phyloP scores from a whole-genome alignment of 495 filamentous ascomycete genomes.

The Penicillium verhagenii region DNA sequence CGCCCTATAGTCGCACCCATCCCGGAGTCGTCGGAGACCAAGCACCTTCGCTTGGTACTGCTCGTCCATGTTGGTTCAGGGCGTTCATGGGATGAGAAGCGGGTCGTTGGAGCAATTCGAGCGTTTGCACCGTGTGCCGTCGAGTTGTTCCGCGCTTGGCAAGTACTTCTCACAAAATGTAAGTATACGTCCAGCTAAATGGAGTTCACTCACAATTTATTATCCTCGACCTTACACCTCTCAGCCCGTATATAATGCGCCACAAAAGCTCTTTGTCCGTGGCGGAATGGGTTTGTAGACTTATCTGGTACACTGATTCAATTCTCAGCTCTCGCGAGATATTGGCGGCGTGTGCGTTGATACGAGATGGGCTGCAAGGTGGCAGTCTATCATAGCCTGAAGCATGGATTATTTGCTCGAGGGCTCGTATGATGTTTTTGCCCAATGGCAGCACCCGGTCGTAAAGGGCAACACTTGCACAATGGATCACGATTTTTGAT shows the following conservation, averaged over 20 bases:
- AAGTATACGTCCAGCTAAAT: neutral
- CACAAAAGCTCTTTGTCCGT: neutral
- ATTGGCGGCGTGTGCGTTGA: neutral
- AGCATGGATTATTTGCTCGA: neutral
- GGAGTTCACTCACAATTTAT: neutral
- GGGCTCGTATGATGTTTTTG: neutral
- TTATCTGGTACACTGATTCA: neutral
- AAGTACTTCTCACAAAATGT: neutral
- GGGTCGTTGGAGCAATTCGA: neutral
- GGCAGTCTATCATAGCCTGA: neutral
- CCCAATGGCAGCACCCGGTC: neutral
- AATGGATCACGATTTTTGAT: neutral
- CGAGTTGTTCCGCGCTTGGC: neutral
- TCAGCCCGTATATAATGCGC: neutral
- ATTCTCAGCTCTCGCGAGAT: neutral
- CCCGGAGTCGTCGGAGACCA: neutral
- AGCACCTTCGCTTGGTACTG: neutral
- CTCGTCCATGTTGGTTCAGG: neutral
- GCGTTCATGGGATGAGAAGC: neutral
- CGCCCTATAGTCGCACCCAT: slow-evolving; percentile 1
- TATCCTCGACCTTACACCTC: neutral
- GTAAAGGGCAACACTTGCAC: neutral
- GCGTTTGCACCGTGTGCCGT: neutral
- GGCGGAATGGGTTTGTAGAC: neutral
- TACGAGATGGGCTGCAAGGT: neutral